Base-by-base conservation (phyloP, 805 yeast species). In the Monosporozyma unispora region DNA sequence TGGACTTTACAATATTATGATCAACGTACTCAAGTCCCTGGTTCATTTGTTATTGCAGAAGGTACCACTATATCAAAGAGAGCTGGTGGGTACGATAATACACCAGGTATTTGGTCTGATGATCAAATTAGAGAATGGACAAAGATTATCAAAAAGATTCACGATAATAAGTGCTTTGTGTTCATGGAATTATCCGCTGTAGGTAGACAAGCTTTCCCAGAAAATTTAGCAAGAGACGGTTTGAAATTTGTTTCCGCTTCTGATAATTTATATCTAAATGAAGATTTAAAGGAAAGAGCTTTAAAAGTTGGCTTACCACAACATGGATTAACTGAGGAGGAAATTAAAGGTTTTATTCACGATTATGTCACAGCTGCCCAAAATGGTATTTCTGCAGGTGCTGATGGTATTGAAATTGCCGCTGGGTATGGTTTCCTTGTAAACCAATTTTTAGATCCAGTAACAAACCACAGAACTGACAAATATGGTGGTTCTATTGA, bases 381-480 rank as follows among this genome's bases (percentile, higher is more conserved):
- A 55, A 61, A 59, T 40, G 48, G 65, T 14, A 48, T 67, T 29
- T 58, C 50, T 6, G 61, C 64, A 9, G 71, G 70, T 31, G 70
- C 71, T 46, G 87, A 83, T 62, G 81, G 80, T 51, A 75, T 83
- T 28, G 87, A 83, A 63, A 65, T 83, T 45, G 87, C 82, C 60
- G 70, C 70, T 33, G 87, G 87, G n/a, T 80, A 81, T 60, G 87
- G 88, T 11, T 82, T 78, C 58, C 60, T 83, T 49, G 55, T 78
- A 38, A 71, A 74, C 62, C 77, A 78, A 61, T 81, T 83, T 56
- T 58, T 80, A 54, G 75, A 78, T 42, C 68, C 71, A 5, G 51
- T 64, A 10, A 64, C 72, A 44, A 73, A 73, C 58, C 62, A 75
- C 35, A 60, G 73, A 63, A 70, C 71, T 4, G 82, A 78, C 59